These are phyloP conservation scores for Lindgomyces ingoldianus DNA, from an alignment of 495 filamentous ascomycete genomes.

Conservation along the genomic window DNA sequence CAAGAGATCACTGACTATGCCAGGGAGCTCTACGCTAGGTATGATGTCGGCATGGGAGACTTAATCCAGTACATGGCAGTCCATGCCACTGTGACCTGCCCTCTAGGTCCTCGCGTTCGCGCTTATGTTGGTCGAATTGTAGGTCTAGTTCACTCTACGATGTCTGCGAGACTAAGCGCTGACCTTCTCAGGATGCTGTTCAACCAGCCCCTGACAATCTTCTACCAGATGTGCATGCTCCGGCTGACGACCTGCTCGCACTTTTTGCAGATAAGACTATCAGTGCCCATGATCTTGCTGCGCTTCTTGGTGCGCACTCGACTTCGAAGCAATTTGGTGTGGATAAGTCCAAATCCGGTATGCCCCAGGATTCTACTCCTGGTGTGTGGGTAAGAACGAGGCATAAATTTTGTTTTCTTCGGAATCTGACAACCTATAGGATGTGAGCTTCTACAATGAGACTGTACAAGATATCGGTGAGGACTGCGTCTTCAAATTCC, in stretches of 20 bases:
- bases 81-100: slow-evolving; percentile 28
- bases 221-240: slow-evolving; percentile 41
- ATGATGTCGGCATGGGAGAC: slow-evolving; percentile 35
- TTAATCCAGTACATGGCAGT: slow-evolving; percentile 33
- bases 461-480: slow-evolving; percentile 40
- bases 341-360: slow-evolving; percentile 37
- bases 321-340: slow-evolving; percentile 50
- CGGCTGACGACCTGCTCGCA: slow-evolving; percentile 42
- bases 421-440: slow-evolving; percentile 37
- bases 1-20: slow-evolving; percentile 7
- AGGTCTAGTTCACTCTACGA: slow-evolving; percentile 34
- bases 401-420: slow-evolving; percentile 23
- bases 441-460: slow-evolving; percentile 49
- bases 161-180: background rate
- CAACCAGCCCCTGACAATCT: slow-evolving; percentile 36
- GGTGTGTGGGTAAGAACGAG: slow-evolving; percentile 51
- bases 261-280: slow-evolving; percentile 55
- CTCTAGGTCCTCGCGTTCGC: slow-evolving; percentile 30
- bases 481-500: slow-evolving; percentile 48
- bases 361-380: slow-evolving; percentile 49
- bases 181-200: slow-evolving; percentile 1
- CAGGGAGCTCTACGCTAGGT: slow-evolving; percentile 14
- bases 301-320: slow-evolving; percentile 55
- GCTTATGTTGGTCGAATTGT: slow-evolving; percentile 46
- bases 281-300: slow-evolving; percentile 46